Evolutionary conservation across 192 early-diverging fungal species (phyloP), one percentile per base, ranked within the genome.

Genomic region (Backusella parvicylindrica): DNA sequence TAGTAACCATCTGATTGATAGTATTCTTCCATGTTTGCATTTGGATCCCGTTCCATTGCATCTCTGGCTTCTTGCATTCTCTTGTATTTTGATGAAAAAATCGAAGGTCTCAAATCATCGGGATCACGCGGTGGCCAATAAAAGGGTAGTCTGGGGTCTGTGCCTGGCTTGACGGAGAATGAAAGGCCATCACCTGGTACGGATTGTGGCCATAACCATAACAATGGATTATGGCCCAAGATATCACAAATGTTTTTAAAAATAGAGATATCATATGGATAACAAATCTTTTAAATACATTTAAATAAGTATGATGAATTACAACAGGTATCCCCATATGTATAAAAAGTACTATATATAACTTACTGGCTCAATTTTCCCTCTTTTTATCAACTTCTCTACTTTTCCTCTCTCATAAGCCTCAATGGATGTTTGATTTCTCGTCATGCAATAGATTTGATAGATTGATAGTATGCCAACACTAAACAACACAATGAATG

Each of bases 341-440:
- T 38, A 38, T 38, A 38, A 38, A 38, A n/a, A n/a, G n/a, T n/a
- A n/a, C n/a, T n/a, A n/a, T n/a, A n/a, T n/a, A 21, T 6, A 33
- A 75, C 77, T 77, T 86, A 89, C 79, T 64, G 81, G 60, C 56
- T 75, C 77, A 26, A 96, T 87, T 40, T 88, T 90, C n/a, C 88
- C 88, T 33, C 81, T 73, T 38, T 84, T 81, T 47, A 92, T 84
- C 70, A 95, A 79, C 6, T 83, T 82, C 0, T 88, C 82, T 30
- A 95, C 92, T 70, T 88, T 91, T 50, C 87, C 85, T 71, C 89
- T 90, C 76, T 95, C 94, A 81, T 89, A 89, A 60, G 77, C 85
- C 78, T 97, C 95, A 72, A 95, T 97, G 5, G 94, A 95, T 0
- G 94, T 92, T 26, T 89, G 87, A 75, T 95, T 94, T 60, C 69